Evolutionary conservation across 2,329 filamentous ascomycete species (phyloP), one percentile per base, ranked within the genome.

Genomic region (Acrocalymma vagum): DNA sequence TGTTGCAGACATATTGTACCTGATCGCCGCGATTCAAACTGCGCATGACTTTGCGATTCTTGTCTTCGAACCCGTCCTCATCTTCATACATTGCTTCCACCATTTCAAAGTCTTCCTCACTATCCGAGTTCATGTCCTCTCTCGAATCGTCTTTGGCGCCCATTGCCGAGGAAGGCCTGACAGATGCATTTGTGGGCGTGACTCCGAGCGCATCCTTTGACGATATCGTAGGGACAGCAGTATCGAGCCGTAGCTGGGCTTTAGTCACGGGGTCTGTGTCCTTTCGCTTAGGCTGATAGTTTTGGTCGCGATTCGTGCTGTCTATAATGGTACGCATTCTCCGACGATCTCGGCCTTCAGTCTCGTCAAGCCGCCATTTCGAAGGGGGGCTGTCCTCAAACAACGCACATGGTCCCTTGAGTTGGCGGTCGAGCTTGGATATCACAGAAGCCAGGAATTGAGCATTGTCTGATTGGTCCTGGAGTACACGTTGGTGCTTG

Each of bases 11-110:
- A 41, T 90, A 88, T 65, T 96, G 90, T 2, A 99, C 93, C 40
- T 92, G 83, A 60, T 99, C 94, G 5, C 92, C 91, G 9, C 88
- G 87, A 56, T 96, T 87, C 9, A 99, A 78, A 50, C 90, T 93
- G 35, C 94, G 83, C 90, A 97, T 95, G 29, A 99, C 93, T 69
- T 96, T 96, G 29, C 95, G 83, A 62, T 99, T 97, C 75, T 96
- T 97, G 69, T 99, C 95, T 70, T 99, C 95, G 49, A 95, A 95
- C 1, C 85, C 86, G 53, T 94, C 90, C 17, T 89, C 82, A 26
- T 87, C 84, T 41, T 93, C 88, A 58, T 91, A 91, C 0, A 93
- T 92, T 47, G 96, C 93, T 45, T 97, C 92, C 6, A 99, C 87
- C 53, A 99, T 83, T 71, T 99, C 94, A 62, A 96, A 99, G 53